phyloP scores from a whole-genome alignment of 2,329 filamentous ascomycete genomes.

The Aspergillus fijiensis region DNA sequence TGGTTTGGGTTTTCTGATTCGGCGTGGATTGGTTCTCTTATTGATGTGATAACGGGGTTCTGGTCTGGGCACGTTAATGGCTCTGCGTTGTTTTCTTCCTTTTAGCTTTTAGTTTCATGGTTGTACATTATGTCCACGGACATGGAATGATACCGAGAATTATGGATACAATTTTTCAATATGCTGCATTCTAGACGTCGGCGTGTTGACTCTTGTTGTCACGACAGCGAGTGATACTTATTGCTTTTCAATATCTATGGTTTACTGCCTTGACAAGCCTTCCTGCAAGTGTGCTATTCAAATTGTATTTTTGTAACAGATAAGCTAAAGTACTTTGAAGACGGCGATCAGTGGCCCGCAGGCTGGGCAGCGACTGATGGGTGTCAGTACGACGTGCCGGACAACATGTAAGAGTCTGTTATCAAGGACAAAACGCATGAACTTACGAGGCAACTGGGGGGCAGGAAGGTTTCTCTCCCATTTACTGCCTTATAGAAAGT shows the following conservation, averaged over 20 bases:
- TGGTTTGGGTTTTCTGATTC: conserved; percentile 63
- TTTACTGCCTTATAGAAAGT: conserved; percentile 70
- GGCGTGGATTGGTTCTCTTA: conserved; percentile 70
- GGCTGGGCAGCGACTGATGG: conserved; percentile 15
- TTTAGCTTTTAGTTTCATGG: conserved; percentile 46
- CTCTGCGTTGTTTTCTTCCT: conserved; percentile 54
- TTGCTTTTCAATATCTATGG: no score
- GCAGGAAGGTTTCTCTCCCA: conserved; percentile 89
- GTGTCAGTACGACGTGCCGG: conserved; percentile 1
- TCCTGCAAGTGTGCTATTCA: not conserved
- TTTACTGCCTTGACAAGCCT: not conserved
- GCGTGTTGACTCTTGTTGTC: not conserved
- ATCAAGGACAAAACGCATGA: not conserved
- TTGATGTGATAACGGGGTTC: conserved; percentile 73
- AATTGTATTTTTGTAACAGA: not conserved
- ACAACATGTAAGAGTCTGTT: not conserved
- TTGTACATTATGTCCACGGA: conserved; percentile 63
- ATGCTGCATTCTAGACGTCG: not conserved
- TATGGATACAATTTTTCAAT: conserved; percentile 21
- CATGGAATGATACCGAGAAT: conserved; percentile 50
- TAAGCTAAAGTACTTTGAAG: not conserved
- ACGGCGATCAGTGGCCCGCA: not conserved
- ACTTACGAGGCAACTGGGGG: conserved; percentile 78
- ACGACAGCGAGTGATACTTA: no score
- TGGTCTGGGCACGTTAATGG: conserved; percentile 59